phyloP scores from a whole-genome alignment of 164 flowering plant genomes.

The Nelumbo lutea region DNA sequence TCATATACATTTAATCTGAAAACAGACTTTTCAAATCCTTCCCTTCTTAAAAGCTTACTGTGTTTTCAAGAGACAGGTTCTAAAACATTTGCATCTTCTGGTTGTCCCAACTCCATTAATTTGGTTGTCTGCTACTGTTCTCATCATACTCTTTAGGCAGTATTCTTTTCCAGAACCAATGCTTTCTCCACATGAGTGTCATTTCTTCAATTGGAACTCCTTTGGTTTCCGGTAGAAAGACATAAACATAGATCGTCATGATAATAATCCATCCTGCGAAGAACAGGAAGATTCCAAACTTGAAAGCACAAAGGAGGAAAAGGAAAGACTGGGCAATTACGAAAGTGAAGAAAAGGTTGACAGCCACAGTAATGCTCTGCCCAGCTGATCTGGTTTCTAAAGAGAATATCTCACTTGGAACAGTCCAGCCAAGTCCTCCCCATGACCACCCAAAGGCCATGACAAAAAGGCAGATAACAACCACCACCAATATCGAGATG shows the following conservation, averaged over 20 bases:
- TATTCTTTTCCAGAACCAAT: conserved; percentile 58
- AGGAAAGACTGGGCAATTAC: conserved; percentile 47
- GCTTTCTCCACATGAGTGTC: conserved; percentile 50
- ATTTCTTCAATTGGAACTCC: conserved; percentile 61
- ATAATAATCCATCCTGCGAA: conserved; percentile 51
- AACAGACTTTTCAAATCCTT: background rate
- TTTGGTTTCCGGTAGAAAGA: conserved; percentile 57
- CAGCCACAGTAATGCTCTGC: conserved; percentile 52
- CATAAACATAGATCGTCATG: conserved; percentile 47
- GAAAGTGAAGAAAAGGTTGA: conserved; percentile 54
- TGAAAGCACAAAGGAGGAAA: conserved; percentile 43
- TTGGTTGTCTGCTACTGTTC: background rate
- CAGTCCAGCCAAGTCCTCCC: conserved; percentile 63
- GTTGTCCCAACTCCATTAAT: background rate
- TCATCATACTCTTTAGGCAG: conserved; percentile 24
- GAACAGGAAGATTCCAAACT: conserved; percentile 51
- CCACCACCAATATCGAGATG: conserved; percentile 59
- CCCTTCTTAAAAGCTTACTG: background rate
- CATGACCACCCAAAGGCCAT: conserved; percentile 61
- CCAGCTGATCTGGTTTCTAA: conserved; percentile 53
- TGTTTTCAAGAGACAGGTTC: background rate
- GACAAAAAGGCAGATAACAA: conserved; percentile 67
- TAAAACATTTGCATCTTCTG: no score
- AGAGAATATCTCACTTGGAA: conserved; percentile 57
- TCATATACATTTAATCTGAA: no score